Base-by-base conservation (phyloP, 2,329 filamentous ascomycete genomes). In the Phialocephala subalpina region DNA sequence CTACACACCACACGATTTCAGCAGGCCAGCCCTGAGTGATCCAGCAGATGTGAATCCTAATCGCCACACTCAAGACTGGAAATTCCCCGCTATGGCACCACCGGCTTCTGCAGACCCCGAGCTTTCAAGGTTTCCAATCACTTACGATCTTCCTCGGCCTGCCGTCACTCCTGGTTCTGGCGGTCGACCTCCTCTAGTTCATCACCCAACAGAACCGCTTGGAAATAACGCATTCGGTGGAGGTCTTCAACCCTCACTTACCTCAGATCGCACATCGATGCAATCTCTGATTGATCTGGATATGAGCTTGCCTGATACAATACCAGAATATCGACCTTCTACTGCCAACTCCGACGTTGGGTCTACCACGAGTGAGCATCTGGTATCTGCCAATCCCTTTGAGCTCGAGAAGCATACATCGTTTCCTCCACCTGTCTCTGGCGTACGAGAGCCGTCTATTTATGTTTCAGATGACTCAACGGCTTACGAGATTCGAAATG, bases 401-500 rank as follows among this genome's bases (percentile, higher is more conserved):
- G 86, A 89, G 62, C 80, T 90, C 3, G 88, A 90, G 74, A 83
- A 84, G n/a, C 87, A 89, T 70, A 80, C 86, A 1, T 88, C 86
- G 0, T 77, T 88, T 1, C 87, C 87, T 67, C 79, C 75, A 56
- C 72, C 80, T 49, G 38, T 78, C 14, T 76, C 80, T 4, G 29
- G 25, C 11, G 63, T 56, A 20, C 62, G 67, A n/a, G 74, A 76
- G 25, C 71, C 74, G 33, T 70, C 73, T 3, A 87, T 89, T 56
- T 53, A 53, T 18, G 49, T 53, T 11, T 14, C 49, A 14, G 56
- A 58, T 40, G 64, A 59, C 66, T 86, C 83, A 8, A 81, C 84
- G 29, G 84, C 83, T 2, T 64, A 73, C 7, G 61, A 63, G 60
- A 49, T 70, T 12, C 64, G 64, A 35, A 67, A 59, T 59, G 66